Evolutionary conservation across 352 stramenopile genomes (phyloP).

Genomic region (Globisporangium sylvaticum): DNA sequence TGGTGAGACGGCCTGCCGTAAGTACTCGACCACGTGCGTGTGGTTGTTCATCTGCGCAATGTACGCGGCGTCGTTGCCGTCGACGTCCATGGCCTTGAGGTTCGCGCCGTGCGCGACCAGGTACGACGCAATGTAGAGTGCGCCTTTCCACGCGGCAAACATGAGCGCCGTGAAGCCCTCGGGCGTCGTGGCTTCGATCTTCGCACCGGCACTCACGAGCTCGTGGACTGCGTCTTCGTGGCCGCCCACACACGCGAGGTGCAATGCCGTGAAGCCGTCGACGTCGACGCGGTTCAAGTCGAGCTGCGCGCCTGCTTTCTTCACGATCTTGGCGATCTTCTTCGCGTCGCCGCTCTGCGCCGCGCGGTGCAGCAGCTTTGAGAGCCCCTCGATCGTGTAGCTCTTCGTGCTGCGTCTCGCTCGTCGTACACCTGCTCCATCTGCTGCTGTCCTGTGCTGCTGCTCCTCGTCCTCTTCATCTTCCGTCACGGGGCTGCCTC

Average conservation of each 20-base stretch:
- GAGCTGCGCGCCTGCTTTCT: conserved; percentile 26
- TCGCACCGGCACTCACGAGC: conserved; percentile 35
- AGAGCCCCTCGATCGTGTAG: conserved; percentile 19
- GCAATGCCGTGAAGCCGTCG: conserved; percentile 59
- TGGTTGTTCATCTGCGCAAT: conserved; percentile 52
- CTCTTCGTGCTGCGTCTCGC: conserved; percentile 6
- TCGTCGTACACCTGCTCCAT: not conserved
- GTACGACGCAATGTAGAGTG: conserved; percentile 33
- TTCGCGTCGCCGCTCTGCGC: conserved; percentile 43
- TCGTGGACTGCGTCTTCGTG: conserved; percentile 41
- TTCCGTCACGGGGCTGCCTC: conserved; percentile 54
- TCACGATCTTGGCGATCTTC: conserved; percentile 42
- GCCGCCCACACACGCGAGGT: conserved; percentile 50
- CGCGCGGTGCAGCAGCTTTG: conserved; percentile 35
- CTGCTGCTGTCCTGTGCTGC: not conserved
- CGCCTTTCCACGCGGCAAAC: conserved; percentile 46
- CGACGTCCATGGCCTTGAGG: conserved; percentile 35
- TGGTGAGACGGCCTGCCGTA: conserved; percentile 16
- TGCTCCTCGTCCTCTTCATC: conserved; percentile 28
- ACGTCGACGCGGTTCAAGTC: conserved; percentile 32
- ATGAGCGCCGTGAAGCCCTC: conserved; percentile 56
- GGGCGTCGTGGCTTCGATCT: conserved; percentile 40
- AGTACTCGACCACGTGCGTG: conserved; percentile 34
- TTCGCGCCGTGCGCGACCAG: conserved; percentile 34
- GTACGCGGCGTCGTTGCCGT: conserved; percentile 44